Evolutionary conservation across 2,329 filamentous ascomycete species (phyloP), one percentile per base, ranked within the genome.

Genomic region (Tolypocladium sp.): DNA sequence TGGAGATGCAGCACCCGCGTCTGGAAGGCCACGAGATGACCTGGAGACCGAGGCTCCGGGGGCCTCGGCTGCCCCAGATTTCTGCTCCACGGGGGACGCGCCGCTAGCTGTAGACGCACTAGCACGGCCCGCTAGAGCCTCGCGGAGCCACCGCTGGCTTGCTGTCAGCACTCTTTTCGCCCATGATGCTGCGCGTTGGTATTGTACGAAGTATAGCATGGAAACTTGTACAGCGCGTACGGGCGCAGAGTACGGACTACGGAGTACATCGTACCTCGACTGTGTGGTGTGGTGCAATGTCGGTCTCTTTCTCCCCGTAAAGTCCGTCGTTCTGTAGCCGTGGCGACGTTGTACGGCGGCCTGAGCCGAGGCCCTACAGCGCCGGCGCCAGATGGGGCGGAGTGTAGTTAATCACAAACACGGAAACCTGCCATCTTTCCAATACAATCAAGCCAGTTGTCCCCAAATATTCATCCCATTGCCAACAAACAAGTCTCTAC

Each of bases 1-100:
- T 35, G 7, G 49, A 52, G 49, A n/a, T 55, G n/a, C n/a, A n/a
- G n/a, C n/a, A n/a, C n/a, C n/a, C n/a, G n/a, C n/a, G n/a, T n/a
- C n/a, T 49, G 27, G 9, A 25, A 10, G 30, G 49, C 35, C 38
- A 49, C 51, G 38, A 57, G 58, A 51, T 27, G 57, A 54, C 49
- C 30, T 46, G 59, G 57, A 44, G 61, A 57, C 63, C 63, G 63
- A 63, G 63, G 63, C 57, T 58, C 56, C 46, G 52, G 58, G 62
- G 62, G 59, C 60, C 63, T 61, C 61, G 63, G 63, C 54, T 60
- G 60, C 60, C 56, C 61, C 63, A 63, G 63, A 63, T 56, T 61
- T 53, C 33, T 30, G 37, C 33, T 33, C 25, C 41, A 53, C 53
- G 51, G 17, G 56, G 33, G 30, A 4, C 2, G 44, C 22, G 8